Base-by-base conservation (phyloP, 2,329 filamentous ascomycete species). In the Fusarium veterinarium region DNA sequence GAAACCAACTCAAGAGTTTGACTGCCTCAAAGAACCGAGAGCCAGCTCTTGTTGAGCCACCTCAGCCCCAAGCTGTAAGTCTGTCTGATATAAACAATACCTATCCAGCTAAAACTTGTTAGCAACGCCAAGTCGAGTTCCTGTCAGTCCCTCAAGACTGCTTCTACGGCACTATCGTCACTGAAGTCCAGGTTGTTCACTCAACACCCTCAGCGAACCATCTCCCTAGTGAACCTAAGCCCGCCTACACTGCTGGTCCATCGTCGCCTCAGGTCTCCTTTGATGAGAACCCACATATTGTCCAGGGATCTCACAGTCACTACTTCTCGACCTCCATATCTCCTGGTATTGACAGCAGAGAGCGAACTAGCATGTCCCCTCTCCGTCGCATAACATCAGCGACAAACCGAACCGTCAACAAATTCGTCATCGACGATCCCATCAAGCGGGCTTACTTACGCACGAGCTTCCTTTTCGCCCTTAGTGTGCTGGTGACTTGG, bases 401-500 rank as follows among this genome's bases (percentile, higher is more conserved):
- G 20, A 67, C 71, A 23, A 77, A 61, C 78, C 82, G 75, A 81
- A 86, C 75, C 5, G 59, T 77, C 3, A 70, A 70, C 66, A 82
- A 80, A 56, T 83, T 83, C 56, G 74, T 79, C 48, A 74, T 83
- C 41, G 79, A 80, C 72, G 89, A 91, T 78, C 87, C 88, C 2
- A 84, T 91, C 72, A 91, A 91, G 82, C 81, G 89, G 8, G 88
- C 88, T 14, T 90, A 91, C 75, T 83, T 91, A 46, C 85, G 88
- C 19, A 90, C 89, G 12, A 90, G 87, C 31, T 89, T 90, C 75
- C 85, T 91, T 16, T 90, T 90, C 74, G 87, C 88, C 51, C 84
- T 90, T 64, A 89, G 87, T 52, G 88, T 91, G 31, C 81, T 90
- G 38, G 87, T 90, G 45, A 90, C 89, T 6, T 91, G 89, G 88